Percentiles rank a stretch among this genome's conserved stretches.
These are phyloP conservation scores for Penicillium lividum DNA, from an alignment of 495 filamentous ascomycete species.

Conservation along the genomic window DNA sequence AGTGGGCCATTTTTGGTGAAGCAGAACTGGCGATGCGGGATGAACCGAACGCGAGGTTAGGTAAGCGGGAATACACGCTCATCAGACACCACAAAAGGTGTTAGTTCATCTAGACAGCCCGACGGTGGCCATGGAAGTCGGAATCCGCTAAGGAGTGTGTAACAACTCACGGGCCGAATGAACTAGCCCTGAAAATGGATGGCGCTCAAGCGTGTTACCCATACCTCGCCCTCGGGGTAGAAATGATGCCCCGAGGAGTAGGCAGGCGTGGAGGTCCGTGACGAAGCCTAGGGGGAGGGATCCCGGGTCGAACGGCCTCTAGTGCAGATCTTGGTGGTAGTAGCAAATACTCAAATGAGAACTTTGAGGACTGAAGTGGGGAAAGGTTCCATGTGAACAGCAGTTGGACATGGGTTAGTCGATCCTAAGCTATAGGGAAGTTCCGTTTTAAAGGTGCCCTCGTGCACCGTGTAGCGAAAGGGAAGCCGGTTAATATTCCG, in stretches of 20 bases:
- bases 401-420: constrained; percentile 70
- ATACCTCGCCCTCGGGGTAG: no score
- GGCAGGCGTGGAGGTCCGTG: constrained; percentile 55
- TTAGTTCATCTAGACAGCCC: no score
- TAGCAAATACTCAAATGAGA: constrained; percentile 77
- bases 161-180: no score
- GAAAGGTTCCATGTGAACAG: constrained; percentile 72
- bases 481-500: constrained; percentile 71
- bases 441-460: constrained; percentile 64
- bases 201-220: no score
- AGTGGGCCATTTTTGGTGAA: constrained; percentile 72
- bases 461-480: constrained; percentile 61
- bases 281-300: constrained; percentile 69
- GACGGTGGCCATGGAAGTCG: no score
- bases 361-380: constrained; percentile 72
- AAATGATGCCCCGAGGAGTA: constrained; percentile 58
- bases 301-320: constrained; percentile 65
- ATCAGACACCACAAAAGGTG: no score
- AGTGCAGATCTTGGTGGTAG: constrained; percentile 74
- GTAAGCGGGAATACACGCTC: no score
- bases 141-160: no score
- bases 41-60: constrained; percentile 70
- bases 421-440: constrained; percentile 67
- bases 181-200: no score
- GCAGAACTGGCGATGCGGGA: constrained; percentile 68